Conservation (phyloP, 495 filamentous ascomycete genomes). For the Aspergillus panamensis region DNA sequence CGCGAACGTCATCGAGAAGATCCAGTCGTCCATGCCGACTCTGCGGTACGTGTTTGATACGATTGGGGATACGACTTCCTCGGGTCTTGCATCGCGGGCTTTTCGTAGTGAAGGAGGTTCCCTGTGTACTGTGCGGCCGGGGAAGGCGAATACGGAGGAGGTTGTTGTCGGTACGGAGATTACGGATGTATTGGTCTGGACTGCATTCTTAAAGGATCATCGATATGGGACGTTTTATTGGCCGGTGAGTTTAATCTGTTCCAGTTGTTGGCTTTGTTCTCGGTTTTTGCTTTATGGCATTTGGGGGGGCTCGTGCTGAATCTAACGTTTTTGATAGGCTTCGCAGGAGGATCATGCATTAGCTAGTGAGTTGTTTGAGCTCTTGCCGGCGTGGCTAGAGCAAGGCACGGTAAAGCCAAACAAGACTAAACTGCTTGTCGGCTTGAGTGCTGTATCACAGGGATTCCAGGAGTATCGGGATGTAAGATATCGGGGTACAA, state of each 20-base stretch:
- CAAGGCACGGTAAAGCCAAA: slow-evolving; percentile 23
- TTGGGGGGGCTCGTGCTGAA: neutral
- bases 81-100: slow-evolving; percentile 17
- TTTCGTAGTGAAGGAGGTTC: slow-evolving; percentile 8
- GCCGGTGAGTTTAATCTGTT: slow-evolving; percentile 21
- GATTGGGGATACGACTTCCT: slow-evolving; percentile 26
- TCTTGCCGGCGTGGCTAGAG: slow-evolving; percentile 26
- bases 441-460: slow-evolving; percentile 17
- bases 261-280: neutral
- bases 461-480: slow-evolving; percentile 29
- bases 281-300: no score
- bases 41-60: slow-evolving; percentile 30
- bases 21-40: slow-evolving; percentile 13
- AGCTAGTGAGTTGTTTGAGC: slow-evolving; percentile 31
- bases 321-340: slow-evolving; percentile 14
- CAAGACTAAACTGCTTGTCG: slow-evolving; percentile 12
- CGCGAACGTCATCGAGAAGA: slow-evolving; percentile 21
- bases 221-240: slow-evolving; percentile 25
- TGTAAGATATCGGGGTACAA: slow-evolving; percentile 28
- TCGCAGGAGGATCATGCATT: slow-evolving; percentile 28
- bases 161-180: slow-evolving; percentile 22
- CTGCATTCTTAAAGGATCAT: slow-evolving; percentile 33
- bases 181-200: slow-evolving; percentile 34
- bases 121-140: slow-evolving; percentile 33
- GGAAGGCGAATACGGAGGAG: slow-evolving; percentile 29